Evolutionary conservation across 208 protist species (phyloP).

Genomic region (Trypanosomatidae sp.): DNA sequence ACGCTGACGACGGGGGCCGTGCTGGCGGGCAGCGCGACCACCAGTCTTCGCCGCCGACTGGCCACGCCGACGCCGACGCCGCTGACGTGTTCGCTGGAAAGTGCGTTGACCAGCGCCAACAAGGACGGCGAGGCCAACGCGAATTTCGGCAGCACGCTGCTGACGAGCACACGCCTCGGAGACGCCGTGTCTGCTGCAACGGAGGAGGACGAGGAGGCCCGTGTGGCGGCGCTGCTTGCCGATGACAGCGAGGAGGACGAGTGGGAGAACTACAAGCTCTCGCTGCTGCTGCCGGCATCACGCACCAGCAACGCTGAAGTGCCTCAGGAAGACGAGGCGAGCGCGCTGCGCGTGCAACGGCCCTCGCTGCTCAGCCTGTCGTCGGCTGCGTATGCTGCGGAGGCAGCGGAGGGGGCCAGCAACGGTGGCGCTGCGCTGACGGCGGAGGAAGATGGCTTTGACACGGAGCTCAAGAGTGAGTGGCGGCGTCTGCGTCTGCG

Average conservation of each 20-base stretch:
- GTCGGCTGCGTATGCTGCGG: too few relatives aligned
- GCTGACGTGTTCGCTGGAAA: neutral
- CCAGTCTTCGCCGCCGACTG: slow-evolving; percentile 38
- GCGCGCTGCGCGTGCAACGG: too few relatives aligned
- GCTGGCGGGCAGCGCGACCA: slow-evolving; percentile 45
- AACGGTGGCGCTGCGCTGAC: too few relatives aligned
- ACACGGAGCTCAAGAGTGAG: too few relatives aligned
- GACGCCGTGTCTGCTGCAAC: neutral
- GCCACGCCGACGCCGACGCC: slow-evolving; percentile 1
- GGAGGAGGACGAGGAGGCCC: slow-evolving; percentile 8
- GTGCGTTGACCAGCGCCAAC: neutral
- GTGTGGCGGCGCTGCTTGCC: slow-evolving; percentile 23
- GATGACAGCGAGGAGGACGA: slow-evolving; percentile 55
- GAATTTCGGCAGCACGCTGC: too few relatives aligned
- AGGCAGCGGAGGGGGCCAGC: too few relatives aligned
- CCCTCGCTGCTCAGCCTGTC: too few relatives aligned
- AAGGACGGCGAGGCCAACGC: neutral
- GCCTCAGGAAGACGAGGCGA: too few relatives aligned
- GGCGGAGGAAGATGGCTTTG: too few relatives aligned
- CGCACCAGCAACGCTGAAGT: too few relatives aligned
- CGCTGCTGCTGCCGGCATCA: slow-evolving; percentile 8
- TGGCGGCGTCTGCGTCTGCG: too few relatives aligned
- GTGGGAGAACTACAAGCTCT: slow-evolving; percentile 54
- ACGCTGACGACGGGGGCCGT: slow-evolving; percentile 43
- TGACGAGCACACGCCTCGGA: neutral